Evolutionary conservation across 306 rosid species (phyloP), one percentile per base, ranked within the genome.

Genomic region (Gleditsia sinensis): DNA sequence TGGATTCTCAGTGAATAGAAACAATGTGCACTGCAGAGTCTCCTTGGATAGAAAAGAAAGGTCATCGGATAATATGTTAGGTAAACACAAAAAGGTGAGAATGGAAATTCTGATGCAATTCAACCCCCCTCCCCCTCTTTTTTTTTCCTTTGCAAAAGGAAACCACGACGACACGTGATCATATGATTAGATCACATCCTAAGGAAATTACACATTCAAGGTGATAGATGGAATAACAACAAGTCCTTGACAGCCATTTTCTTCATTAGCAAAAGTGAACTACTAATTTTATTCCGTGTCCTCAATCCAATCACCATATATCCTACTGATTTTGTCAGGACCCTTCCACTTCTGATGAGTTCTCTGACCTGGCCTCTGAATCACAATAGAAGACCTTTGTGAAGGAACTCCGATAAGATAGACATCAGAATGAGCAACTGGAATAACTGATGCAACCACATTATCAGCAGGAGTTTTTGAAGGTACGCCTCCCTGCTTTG

Each of bases 251-350:
- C 43, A 23, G 77, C 69, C 74, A 71, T 72, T 74, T 56, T 60
- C 51, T 42, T 32, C 37, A 65, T 71, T 82, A 62, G 75, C 67
- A 28, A 68, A 65, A 55, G 6, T 2, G 39, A 71, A 78, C 79
- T 17, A 13, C 28, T 17, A 37, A 63, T 39, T 25, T 83, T 86
- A 95, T 85, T 95, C 99, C 11, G 86, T 69, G 76, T 92, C 97
- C 58, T 95, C 99, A 13, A 95, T 90, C 99, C 99, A 95, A 75
- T 95, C 99, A 25, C 99, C 99, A 23, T 95, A 95, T 86, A 95
- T 95, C 88, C 92, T 79, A 82, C 99, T 95, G 84, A 95, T 95
- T 89, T 95, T 95, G 81, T 95, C 99, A 0, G 99, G 99, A 69
- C 99, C 99, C 81, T 92, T 95, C 99, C 99, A 95, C 73, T 95